phyloP scores from a whole-genome alignment of 2,329 filamentous ascomycete genomes.

The Exophiala spinifera region DNA sequence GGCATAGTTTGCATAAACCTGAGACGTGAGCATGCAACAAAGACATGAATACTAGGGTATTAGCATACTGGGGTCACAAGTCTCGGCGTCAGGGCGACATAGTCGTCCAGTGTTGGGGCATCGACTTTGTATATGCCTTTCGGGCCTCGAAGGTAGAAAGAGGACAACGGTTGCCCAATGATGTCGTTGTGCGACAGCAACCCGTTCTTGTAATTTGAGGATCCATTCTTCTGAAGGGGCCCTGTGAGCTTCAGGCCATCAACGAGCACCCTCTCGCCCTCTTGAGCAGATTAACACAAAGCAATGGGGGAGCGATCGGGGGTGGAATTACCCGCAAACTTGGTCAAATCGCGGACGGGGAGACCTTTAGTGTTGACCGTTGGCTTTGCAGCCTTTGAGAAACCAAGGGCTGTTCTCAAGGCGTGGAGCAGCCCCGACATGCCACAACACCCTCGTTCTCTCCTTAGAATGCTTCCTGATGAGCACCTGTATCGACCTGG shows the following conservation, averaged over 20 bases:
- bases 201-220: constrained; percentile 33
- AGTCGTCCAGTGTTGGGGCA: constrained; percentile 66
- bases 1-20: constrained; percentile 74
- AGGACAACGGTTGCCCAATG: constrained; percentile 54
- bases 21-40: constrained; percentile 12
- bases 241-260: constrained; percentile 42
- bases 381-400: constrained; percentile 2
- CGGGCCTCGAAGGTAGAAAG: constrained; percentile 13
- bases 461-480: neutral
- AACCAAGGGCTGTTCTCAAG: constrained; percentile 11
- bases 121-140: constrained; percentile 21
- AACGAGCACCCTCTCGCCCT: constrained; percentile 45
- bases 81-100: constrained; percentile 64
- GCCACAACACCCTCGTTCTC: constrained; percentile 3
- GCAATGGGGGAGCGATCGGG: neutral
- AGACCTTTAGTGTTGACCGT: constrained; percentile 1
- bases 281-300: constrained; percentile 27
- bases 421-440: constrained; percentile 15
- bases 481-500: neutral
- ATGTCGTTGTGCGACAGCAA: constrained; percentile 52
- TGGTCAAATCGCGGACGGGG: constrained; percentile 10
- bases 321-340: constrained; percentile 10
- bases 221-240: constrained; percentile 38
- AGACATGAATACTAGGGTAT: neutral
- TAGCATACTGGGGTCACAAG: constrained; percentile 69